A percentile compares a stretch with the other conserved stretches of the same genome.
Conservation (phyloP, 441 rosid genomes). For the Eutrema salsugineum region DNA sequence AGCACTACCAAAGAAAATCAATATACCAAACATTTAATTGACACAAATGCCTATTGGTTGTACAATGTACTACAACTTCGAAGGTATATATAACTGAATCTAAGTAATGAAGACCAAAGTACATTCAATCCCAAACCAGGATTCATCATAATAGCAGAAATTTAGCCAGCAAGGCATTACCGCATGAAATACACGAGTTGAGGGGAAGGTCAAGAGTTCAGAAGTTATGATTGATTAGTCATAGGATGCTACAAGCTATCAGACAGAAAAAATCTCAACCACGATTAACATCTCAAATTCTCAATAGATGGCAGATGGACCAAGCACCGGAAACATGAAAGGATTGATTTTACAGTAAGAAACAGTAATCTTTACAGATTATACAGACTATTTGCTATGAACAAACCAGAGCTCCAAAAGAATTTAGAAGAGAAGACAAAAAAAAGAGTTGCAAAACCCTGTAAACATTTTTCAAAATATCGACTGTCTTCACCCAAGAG, state of each 20-base stretch:
- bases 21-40: neutral
- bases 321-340: neutral
- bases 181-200: neutral
- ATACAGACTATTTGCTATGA: neutral
- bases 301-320: neutral
- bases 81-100: neutral
- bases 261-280: neutral
- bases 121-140: neutral
- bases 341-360: neutral
- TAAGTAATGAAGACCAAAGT: neutral
- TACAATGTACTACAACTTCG: neutral
- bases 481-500: constrained; percentile 9
- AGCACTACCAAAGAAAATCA: neutral
- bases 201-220: neutral
- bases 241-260: neutral
- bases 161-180: neutral
- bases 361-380: neutral
- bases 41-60: neutral
- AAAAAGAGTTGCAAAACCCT: neutral
- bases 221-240: neutral
- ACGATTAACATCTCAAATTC: neutral
- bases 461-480: neutral
- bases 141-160: neutral
- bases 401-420: neutral
- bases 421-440: neutral